Base-by-base conservation (phyloP, 495 filamentous ascomycete genomes). In the Letharia columbiana region DNA sequence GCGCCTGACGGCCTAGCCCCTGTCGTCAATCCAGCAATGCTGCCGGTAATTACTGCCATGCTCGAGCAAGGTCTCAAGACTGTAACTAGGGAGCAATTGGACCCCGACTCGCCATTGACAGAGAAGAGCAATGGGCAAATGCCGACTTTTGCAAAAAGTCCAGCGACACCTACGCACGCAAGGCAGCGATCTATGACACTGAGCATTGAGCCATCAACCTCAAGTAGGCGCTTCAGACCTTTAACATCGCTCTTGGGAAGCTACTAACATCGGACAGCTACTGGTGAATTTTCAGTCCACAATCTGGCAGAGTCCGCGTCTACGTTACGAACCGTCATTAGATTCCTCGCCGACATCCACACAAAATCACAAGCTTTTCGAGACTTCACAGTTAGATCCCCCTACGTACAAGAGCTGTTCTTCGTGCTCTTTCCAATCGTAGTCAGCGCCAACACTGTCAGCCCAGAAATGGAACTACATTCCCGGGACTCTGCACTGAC, bases 41-140 rank as follows among this genome's bases (percentile, higher is more conserved):
- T 97, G 28, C 86, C 87, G 1, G 86, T 96, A 9, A 89, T 98
- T 40, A 83, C 83, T n/a, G 82, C 86, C 6, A 95, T 98, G 92
- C 76, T 98, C n/a, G 88, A 90, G 68, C 84, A 86, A 65, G 93
- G 90, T 4, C 71, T 95, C 35, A 86, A 86, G 60, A 81, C 86
- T 62, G 80, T 90, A 40, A 78, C 89, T 54, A 84, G 80, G 60
- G 77, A 87, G 66, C 83, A 84, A 67, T 79, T 83, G 66, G 83
- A 86, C 67, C 79, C 80, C 8, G 78, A 83, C 62, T 85, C 82
- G 1, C 83, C 83, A 3, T 71, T 76, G 13, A 67, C 64, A 3
- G 76, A 79, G 41, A 61, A 56, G 44, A 67, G 37, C 45, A 64
- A 66, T 54, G 57, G 12, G 18, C 61, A 65, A 39, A 61, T 37